Percentiles rank a stretch among this genome's conserved stretches.
phyloP scores from a whole-genome alignment of 1,139 yeast genomes.

The Scheffersomyces quercinus region DNA sequence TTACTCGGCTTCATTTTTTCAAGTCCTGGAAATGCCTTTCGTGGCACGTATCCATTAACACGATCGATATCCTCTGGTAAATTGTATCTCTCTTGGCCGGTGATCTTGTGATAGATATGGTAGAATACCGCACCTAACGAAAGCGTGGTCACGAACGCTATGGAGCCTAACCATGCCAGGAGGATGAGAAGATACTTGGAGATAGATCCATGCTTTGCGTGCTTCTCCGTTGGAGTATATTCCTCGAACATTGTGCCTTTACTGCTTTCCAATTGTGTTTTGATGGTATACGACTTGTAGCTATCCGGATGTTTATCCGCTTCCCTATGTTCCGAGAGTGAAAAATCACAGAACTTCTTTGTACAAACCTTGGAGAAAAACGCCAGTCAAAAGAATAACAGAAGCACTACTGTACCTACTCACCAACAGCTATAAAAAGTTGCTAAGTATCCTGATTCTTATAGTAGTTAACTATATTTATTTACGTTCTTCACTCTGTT shows the following conservation, averaged over 20 bases:
- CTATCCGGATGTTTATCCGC: too few species aligned
- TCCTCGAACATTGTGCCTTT: conserved; percentile 16
- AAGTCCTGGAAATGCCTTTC: conserved; percentile 33
- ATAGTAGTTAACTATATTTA: too few species aligned
- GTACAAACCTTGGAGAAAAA: too few species aligned
- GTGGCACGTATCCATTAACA: conserved; percentile 23
- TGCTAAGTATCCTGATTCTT: too few species aligned
- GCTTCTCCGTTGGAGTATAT: conserved; percentile 21
- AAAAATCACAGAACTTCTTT: too few species aligned
- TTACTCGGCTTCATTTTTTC: conserved; percentile 27
- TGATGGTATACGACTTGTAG: too few species aligned
- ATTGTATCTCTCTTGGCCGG: conserved; percentile 23
- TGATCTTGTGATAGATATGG: conserved; percentile 25
- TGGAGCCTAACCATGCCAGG: conserved; percentile 29
- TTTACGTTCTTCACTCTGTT: too few species aligned
- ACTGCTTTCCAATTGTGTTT: too few species aligned
- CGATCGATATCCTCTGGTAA: conserved; percentile 6
- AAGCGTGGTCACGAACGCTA: conserved; percentile 27
- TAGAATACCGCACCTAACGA: conserved; percentile 27
- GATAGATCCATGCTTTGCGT: conserved; percentile 16
- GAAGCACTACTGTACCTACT: too few species aligned
- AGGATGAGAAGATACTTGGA: conserved; percentile 21
- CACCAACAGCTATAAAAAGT: too few species aligned
- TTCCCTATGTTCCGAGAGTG: too few species aligned
- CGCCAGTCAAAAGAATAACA: too few species aligned